phyloP scores from a whole-genome alignment of 2,329 filamentous ascomycete genomes.

The Alternaria longipes region DNA sequence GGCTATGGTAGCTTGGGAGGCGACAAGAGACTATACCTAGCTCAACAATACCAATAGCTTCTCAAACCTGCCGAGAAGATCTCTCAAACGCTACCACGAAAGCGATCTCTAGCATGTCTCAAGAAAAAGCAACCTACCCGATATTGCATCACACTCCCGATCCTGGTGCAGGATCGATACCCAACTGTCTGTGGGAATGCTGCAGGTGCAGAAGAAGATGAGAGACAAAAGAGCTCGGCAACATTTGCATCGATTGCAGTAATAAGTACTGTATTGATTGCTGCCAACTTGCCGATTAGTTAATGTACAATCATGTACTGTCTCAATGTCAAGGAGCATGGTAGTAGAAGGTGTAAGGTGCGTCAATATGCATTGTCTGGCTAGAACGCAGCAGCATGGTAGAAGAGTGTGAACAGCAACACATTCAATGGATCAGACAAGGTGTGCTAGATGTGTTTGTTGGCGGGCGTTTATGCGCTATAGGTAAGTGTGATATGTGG shows the following conservation, averaged over 20 bases:
- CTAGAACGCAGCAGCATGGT: not conserved
- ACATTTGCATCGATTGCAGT: slow-evolving; percentile 24
- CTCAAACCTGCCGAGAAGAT: not conserved
- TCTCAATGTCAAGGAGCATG: not conserved
- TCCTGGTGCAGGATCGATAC: slow-evolving; percentile 20
- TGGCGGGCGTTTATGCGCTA: not conserved
- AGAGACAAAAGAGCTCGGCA: slow-evolving; percentile 22
- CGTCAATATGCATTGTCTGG: not conserved
- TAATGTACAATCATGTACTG: not conserved
- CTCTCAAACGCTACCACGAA: not conserved
- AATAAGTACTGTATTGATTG: slow-evolving; percentile 21
- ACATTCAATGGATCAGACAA: not conserved
- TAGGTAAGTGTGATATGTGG: not conserved
- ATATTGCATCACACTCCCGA: slow-evolving; percentile 12
- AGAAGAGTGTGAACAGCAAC: not conserved
- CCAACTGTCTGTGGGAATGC: slow-evolving; percentile 22
- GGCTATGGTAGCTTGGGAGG: not conserved
- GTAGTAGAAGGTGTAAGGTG: not conserved
- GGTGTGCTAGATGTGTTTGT: not conserved
- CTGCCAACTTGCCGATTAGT: slow-evolving; percentile 16
- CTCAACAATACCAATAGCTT: not conserved
- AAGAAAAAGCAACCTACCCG: not conserved
- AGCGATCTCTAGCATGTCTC: not conserved
- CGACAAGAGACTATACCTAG: not conserved
- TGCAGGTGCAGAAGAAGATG: slow-evolving; percentile 25